Base-by-base conservation (phyloP, 2,329 filamentous ascomycete genomes). In the Xylariaceae sp. region DNA sequence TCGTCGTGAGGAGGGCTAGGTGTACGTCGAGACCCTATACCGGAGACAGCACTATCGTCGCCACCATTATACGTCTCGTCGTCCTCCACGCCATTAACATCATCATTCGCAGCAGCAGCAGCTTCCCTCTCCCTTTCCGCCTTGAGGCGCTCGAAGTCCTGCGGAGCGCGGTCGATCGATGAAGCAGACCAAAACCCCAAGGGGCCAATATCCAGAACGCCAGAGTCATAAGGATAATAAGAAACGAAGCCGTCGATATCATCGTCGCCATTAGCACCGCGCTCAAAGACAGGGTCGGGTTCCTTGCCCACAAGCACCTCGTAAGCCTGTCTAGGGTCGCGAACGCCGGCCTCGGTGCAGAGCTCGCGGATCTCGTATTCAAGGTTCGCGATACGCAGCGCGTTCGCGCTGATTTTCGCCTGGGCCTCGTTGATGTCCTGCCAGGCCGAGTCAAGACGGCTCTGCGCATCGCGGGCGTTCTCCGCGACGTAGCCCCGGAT, bases 401-500 rank as follows among this genome's bases (percentile, higher is more conserved):
- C 15, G 26, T 51, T 53, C 18, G 47, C 32, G 21, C 18, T 40
- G 42, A 53, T 44, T 12, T 36, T 21, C 5, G 51, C 47, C 9
- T 43, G 55, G 3, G 48, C 49, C 12, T 6, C 13, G 2, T 34
- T 13, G 16, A 56, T 21, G 2, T 36, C 46, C 29, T 44, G 12
- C 30, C 30, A 39, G 1, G 55, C 54, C n/a, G 5, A 22, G 42
- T 64, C 56, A 9, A 63, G 43, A 6, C 52, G 47, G 16, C 32
- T 30, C 51, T 55, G 53, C 5, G 42, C 34, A 10, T 58, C 58
- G 37, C 50, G 53, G 12, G 56, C 53, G 29, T 58, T 50, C 1
- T 55, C 42, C 3, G 49, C 52, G 8, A 57, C 41, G 29, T 57
- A 54, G 3, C 29, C 52, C 15, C 51, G 18, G 52, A 59, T 55